Base-by-base conservation (phyloP, 202 grass and related monocot species). In the Schoenoplectus triqueter region DNA sequence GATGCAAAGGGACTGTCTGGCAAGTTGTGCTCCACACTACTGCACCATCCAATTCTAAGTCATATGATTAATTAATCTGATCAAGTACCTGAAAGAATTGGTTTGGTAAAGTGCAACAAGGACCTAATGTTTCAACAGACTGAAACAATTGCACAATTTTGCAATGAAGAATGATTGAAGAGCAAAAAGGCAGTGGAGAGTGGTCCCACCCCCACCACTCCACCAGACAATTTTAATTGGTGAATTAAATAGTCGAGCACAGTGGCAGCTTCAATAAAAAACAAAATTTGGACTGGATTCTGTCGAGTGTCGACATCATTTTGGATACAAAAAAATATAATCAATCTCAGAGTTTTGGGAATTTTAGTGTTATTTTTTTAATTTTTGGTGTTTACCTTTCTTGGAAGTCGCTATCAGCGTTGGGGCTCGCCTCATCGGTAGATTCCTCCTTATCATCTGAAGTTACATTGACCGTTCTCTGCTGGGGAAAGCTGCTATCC, bases 1-100 rank as follows among this genome's bases (percentile, higher is more conserved):
- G 95, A 97, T 1, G 92, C 90, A 6, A 97, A 97, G 0, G 92
- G 92, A 64, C 90, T 93, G 66, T 97, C 92, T 1, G 92, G 95
- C 82, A 97, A 89, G 63, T 94, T 91, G 21, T 92, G 94, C 52
- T 97, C 90, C 7, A 63, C 80, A 56, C 95, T 97, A 87, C 79
- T 73, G 60, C 80, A 63, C 52, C 44, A 6, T 48, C 70, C 48
- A 69, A 86, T 41, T 17, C 7, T 8, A 44, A 42, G 13, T 78
- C 21, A 41, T 10, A 60, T 17, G 2, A 78, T 59, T 40, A 50
- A 21, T 50, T 68, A 11, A 44, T 40, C 40, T 69, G 44, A 14
- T 69, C 22, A 17, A 59, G 3, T 50, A 20, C 69, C 42, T 55
- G 13, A 13, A 10, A 78, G 10, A 78, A 78, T 59, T 57, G 13